phyloP scores from a whole-genome alignment of 345 rosid genomes.

The Leavenworthia alabamica region DNA sequence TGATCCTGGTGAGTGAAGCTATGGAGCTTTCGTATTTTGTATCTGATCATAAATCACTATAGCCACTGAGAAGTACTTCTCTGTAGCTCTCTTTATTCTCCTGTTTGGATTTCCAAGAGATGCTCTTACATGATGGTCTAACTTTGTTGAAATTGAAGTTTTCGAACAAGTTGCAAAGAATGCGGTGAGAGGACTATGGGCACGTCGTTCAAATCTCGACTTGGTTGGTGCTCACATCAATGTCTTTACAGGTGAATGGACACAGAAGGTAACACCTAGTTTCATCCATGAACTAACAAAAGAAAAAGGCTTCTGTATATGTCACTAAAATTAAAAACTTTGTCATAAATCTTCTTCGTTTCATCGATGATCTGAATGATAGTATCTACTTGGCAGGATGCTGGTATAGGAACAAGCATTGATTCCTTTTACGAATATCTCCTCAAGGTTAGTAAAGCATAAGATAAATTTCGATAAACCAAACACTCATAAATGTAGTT shows the following conservation, averaged over 20 bases:
- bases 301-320: not conserved
- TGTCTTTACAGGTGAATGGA: conserved; percentile 99
- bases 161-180: conserved; percentile 95
- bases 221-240: conserved; percentile 98
- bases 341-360: not conserved
- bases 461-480: not conserved
- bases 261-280: conserved; percentile 65
- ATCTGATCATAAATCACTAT: not conserved
- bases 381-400: conserved; percentile 66
- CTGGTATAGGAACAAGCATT: conserved; percentile 98
- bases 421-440: conserved; percentile 98
- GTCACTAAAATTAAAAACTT: not conserved
- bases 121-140: not conserved
- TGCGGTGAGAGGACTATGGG: conserved; percentile 91
- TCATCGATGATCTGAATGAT: not conserved
- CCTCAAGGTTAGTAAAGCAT: conserved; percentile 60
- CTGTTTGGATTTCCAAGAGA: not conserved
- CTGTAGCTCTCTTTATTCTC: not conserved
- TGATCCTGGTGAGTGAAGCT: conserved; percentile 66
- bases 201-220: conserved; percentile 84
- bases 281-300: not conserved
- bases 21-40: conserved; percentile 1
- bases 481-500: not conserved
- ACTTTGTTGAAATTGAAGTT: conserved; percentile 41
- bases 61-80: not conserved